A percentile compares a stretch with the other conserved stretches of the same genome.
Conservation (phyloP, 257 asterid genomes). For the Linaria vulgaris region DNA sequence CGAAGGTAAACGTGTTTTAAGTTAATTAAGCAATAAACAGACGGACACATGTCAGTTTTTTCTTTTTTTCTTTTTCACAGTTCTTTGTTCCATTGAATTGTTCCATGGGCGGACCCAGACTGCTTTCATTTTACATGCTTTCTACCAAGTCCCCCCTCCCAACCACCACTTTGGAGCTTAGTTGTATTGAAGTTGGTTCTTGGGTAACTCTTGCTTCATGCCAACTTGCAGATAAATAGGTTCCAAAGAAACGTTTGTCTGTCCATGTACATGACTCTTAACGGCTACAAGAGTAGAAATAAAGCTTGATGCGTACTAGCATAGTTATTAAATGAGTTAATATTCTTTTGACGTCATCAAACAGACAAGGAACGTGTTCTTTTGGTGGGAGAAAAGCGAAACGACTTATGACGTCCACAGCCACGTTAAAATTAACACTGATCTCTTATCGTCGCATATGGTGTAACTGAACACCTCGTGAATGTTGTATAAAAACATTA, state of each 20-base stretch:
- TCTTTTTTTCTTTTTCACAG: not conserved
- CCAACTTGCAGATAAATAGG: not conserved
- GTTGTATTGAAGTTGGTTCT: no score
- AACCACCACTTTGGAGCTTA: no score
- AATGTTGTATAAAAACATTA: not conserved
- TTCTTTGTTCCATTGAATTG: slow-evolving; percentile 1
- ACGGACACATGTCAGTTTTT: not conserved
- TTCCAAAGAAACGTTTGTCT: not conserved
- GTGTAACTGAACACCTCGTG: not conserved
- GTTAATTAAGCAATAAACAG: slow-evolving; percentile 7
- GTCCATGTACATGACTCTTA: no score
- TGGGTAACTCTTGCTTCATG: not conserved
- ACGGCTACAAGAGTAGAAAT: not conserved
- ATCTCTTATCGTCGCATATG: no score
- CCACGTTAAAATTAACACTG: not conserved
- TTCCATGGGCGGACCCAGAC: not conserved
- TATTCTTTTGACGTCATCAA: slow-evolving; percentile 1
- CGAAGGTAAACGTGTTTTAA: slow-evolving; percentile 49
- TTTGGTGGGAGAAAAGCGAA: not conserved
- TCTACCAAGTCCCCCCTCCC: no score
- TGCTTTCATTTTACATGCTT: no score
- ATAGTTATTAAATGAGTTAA: slow-evolving; percentile 14
- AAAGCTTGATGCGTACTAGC: not conserved
- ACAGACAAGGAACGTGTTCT: not conserved
- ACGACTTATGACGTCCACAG: no score